phyloP scores from a whole-genome alignment of 345 rosid species.

The Aquilaria yunnanensis region DNA sequence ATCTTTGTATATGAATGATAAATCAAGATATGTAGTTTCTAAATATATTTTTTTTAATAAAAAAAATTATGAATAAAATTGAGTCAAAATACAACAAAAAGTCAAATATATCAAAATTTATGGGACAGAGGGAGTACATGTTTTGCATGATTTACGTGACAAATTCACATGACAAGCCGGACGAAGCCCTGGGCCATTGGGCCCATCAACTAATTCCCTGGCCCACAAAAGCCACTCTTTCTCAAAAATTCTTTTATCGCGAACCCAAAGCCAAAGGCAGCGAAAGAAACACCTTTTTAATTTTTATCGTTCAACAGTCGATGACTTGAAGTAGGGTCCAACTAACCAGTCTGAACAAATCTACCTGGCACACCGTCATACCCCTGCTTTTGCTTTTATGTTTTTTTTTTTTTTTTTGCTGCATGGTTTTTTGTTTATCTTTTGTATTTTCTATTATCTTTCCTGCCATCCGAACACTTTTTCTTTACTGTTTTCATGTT shows the following conservation, averaged over 20 bases:
- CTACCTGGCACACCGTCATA: constrained; percentile 36
- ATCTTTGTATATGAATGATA: no score
- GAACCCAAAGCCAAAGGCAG: constrained; percentile 11
- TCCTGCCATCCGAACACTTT: constrained; percentile 16
- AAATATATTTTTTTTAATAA: no score
- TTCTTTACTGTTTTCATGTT: constrained; percentile 21
- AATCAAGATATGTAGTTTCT: no score
- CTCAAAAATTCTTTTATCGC: background rate
- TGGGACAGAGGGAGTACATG: no score
- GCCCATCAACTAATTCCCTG: constrained; percentile 1
- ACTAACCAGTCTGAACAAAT: constrained; percentile 14
- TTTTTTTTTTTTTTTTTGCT: background rate
- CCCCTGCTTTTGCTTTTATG: constrained; percentile 15
- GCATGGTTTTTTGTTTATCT: background rate
- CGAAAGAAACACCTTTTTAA: constrained; percentile 14
- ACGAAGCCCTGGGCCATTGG: background rate
- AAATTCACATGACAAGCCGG: no score
- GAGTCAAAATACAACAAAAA: no score
- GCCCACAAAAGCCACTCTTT: background rate
- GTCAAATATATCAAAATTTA: no score
- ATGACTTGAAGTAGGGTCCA: constrained; percentile 19
- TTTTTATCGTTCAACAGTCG: constrained; percentile 35
- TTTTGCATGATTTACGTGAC: no score
- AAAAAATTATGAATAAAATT: no score
- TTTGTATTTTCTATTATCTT: background rate